phyloP scores from a whole-genome alignment of 176 grass and related monocot species.

The Oryza meridionalis region DNA sequence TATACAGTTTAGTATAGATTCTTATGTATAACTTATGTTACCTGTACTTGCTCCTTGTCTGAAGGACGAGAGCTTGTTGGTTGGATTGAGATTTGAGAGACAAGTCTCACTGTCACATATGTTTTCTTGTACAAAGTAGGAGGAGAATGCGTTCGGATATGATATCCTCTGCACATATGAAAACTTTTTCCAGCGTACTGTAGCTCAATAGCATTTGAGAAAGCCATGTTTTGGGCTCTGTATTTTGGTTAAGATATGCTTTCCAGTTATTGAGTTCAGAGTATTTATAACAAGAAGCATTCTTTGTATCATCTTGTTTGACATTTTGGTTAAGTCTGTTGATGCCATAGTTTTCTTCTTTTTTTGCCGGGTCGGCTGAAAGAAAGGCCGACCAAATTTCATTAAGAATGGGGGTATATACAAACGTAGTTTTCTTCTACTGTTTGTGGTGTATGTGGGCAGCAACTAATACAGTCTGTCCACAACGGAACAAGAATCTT shows the following conservation, averaged over 20 bases:
- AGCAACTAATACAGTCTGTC: neutral
- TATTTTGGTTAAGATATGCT: slow-evolving; percentile 6
- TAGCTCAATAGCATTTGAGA: slow-evolving; percentile 24
- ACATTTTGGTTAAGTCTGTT: neutral
- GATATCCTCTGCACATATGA: slow-evolving; percentile 31
- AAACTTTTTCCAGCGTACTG: slow-evolving; percentile 32
- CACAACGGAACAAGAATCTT: slow-evolving; percentile 11
- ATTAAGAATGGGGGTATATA: too few species aligned
- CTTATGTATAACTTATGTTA: slow-evolving; percentile 35
- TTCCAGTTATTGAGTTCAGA: neutral
- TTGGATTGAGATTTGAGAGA: neutral
- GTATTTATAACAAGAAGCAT: neutral
- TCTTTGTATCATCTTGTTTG: neutral
- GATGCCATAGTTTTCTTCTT: neutral
- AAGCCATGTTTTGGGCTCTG: slow-evolving; percentile 1
- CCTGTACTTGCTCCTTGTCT: slow-evolving; percentile 6
- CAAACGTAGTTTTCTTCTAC: neutral
- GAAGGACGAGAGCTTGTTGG: slow-evolving; percentile 31
- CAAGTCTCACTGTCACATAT: slow-evolving; percentile 36
- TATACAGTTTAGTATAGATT: slow-evolving; percentile 8
- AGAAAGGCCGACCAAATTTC: too few species aligned
- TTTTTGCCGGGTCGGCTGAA: too few species aligned
- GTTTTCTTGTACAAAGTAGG: slow-evolving; percentile 47
- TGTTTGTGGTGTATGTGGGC: neutral
- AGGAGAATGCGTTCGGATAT: slow-evolving; percentile 30